These are phyloP conservation scores for Boletellus emodensis DNA, from an alignment of 768 basidiomycete genomes.

Conservation along the genomic window DNA sequence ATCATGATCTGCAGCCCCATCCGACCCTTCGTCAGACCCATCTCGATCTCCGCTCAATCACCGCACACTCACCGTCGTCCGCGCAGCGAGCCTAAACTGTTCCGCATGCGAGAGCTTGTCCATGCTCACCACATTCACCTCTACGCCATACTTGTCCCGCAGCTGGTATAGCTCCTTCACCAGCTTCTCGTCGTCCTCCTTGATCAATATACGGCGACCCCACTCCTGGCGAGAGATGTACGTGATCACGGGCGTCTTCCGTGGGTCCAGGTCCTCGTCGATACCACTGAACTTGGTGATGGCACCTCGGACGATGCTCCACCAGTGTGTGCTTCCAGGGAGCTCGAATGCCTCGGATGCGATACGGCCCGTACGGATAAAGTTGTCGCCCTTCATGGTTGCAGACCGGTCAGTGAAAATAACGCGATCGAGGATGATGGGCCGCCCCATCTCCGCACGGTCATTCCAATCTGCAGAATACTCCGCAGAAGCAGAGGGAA, in stretches of 20 bases:
- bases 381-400: slow-evolving; percentile 69
- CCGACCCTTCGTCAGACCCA: background rate
- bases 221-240: slow-evolving; percentile 89
- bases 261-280: slow-evolving; percentile 39
- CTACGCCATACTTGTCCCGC: slow-evolving; percentile 69
- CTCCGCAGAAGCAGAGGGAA: slow-evolving; percentile 79
- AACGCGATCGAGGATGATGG: slow-evolving; percentile 83
- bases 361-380: slow-evolving; percentile 65
- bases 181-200: slow-evolving; percentile 72
- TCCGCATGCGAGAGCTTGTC: slow-evolving; percentile 77
- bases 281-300: slow-evolving; percentile 70
- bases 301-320: slow-evolving; percentile 71
- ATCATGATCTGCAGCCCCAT: slow-evolving; percentile 69
- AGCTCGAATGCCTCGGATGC: slow-evolving; percentile 73
- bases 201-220: slow-evolving; percentile 78
- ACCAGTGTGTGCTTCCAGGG: slow-evolving; percentile 79
- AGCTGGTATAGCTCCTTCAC: slow-evolving; percentile 71
- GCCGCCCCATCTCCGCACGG: slow-evolving; percentile 60
- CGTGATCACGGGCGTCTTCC: slow-evolving; percentile 77
- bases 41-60: background rate
- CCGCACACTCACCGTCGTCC: slow-evolving; percentile 67
- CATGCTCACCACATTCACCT: slow-evolving; percentile 84
- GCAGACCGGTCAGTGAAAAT: slow-evolving; percentile 84
- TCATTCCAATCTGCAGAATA: slow-evolving; percentile 83
- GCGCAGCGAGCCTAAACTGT: slow-evolving; percentile 74